Conservation (phyloP, 441 rosid species). For the Pelargonium australe region DNA sequence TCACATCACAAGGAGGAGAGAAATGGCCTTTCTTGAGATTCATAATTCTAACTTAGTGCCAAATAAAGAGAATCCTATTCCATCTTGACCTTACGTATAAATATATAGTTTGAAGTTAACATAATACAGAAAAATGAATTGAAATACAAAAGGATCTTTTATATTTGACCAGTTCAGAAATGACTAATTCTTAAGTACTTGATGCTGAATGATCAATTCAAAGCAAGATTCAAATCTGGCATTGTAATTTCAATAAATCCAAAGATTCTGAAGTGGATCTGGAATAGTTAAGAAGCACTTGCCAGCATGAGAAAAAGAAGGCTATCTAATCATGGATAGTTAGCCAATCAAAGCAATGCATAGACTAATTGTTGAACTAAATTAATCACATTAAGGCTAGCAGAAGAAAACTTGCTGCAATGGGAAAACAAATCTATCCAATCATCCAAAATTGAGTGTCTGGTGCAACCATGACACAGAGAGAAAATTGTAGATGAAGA, state of each 20-base stretch:
- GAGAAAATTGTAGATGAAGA: not conserved
- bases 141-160: not conserved
- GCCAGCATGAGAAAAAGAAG: too few relatives aligned
- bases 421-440: constrained; percentile 8
- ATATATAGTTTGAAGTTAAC: not conserved
- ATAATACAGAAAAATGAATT: constrained; percentile 18
- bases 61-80: not conserved
- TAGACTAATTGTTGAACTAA: not conserved
- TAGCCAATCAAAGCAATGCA: constrained; percentile 7
- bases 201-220: not conserved
- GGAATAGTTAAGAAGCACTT: too few relatives aligned
- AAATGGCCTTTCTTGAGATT: not conserved
- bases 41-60: not conserved
- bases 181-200: not conserved
- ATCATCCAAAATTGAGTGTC: constrained; percentile 7
- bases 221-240: not conserved
- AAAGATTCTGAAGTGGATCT: too few relatives aligned
- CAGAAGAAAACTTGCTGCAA: not conserved
- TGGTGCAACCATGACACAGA: constrained; percentile 11
- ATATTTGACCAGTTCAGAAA: not conserved
- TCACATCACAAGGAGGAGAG: not conserved
- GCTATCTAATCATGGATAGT: not conserved
- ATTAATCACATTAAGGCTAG: not conserved
- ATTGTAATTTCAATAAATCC: not conserved
- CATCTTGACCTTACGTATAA: not conserved